Evolutionary conservation across 2,329 filamentous ascomycete genomes (phyloP).

Genomic region (Cryphonectria carpinicola): DNA sequence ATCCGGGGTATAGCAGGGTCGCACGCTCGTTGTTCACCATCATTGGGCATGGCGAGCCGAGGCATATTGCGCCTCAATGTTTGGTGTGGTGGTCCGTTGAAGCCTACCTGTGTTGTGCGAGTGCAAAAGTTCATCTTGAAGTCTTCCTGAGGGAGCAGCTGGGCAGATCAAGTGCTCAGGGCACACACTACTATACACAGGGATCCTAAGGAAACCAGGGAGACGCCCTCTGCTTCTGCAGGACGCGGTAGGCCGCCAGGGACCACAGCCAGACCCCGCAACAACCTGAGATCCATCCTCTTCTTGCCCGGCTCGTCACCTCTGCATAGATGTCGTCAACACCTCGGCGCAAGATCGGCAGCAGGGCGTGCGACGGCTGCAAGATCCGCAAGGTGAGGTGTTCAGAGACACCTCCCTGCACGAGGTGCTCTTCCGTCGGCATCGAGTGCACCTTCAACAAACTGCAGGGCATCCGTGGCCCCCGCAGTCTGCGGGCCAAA

Average conservation of each 20-base stretch:
- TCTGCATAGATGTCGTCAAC: constrained; percentile 14
- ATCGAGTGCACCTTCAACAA: constrained; percentile 56
- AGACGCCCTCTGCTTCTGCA: constrained; percentile 13
- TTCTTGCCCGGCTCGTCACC: not conserved
- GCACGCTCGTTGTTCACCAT: too few relatives aligned
- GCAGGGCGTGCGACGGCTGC: constrained; percentile 55
- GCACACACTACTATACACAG: not conserved
- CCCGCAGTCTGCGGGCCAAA: constrained; percentile 49
- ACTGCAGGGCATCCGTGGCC: constrained; percentile 48
- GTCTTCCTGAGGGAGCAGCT: constrained; percentile 10
- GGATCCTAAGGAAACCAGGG: not conserved
- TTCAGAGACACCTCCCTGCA: constrained; percentile 51
- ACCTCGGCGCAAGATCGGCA: constrained; percentile 39
- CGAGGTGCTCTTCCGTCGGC: constrained; percentile 47
- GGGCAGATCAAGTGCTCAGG: constrained; percentile 4
- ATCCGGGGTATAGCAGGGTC: constrained; percentile 24
- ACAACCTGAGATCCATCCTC: not conserved
- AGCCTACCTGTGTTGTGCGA: not conserved
- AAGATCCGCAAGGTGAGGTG: constrained; percentile 58
- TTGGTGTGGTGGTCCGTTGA: not conserved
- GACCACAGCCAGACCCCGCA: not conserved
- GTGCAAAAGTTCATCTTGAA: constrained; percentile 2
- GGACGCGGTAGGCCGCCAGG: constrained; percentile 15
- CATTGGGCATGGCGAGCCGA: not conserved
- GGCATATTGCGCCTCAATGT: not conserved